phyloP scores from a whole-genome alignment of 1,139 yeast genomes.

The Hemisphaericaspora lyxosophila region DNA sequence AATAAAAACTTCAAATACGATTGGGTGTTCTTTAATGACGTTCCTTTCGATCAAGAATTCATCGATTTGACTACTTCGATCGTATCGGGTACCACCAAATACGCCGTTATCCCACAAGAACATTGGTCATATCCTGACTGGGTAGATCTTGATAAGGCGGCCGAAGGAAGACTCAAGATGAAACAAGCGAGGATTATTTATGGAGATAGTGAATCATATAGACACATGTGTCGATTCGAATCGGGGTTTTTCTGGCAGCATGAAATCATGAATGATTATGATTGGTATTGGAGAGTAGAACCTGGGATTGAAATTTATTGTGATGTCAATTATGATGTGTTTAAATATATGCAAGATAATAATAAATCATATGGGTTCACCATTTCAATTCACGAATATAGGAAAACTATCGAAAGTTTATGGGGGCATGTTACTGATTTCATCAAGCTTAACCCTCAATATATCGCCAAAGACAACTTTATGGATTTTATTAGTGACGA shows the following conservation, averaged over 20 bases:
- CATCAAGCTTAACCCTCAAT: constrained; percentile 43
- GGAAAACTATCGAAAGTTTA: constrained; percentile 55
- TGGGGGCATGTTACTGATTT: constrained; percentile 58
- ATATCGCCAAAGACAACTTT: constrained; percentile 47
- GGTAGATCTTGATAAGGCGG: constrained; percentile 61
- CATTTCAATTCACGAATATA: constrained; percentile 60
- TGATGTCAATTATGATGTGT: constrained; percentile 65
- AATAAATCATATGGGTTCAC: constrained; percentile 65
- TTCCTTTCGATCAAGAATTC: constrained; percentile 57
- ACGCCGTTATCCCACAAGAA: constrained; percentile 59
- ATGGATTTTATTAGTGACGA: constrained; percentile 57
- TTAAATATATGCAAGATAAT: constrained; percentile 59
- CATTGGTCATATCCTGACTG: constrained; percentile 77
- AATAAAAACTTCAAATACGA: constrained; percentile 67
- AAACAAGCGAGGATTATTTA: constrained; percentile 52
- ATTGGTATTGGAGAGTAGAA: constrained; percentile 75
- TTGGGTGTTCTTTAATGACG: constrained; percentile 79
- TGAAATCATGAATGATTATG: constrained; percentile 52
- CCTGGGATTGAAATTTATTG: constrained; percentile 64
- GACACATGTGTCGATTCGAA: constrained; percentile 78
- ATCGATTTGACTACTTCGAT: constrained; percentile 45
- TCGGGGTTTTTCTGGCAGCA: constrained; percentile 65
- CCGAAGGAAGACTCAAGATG: constrained; percentile 47
- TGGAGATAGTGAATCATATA: constrained; percentile 62
- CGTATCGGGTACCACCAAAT: constrained; percentile 61